Conservation (phyloP, 345 rosid species). For the Lepidium africanum region DNA sequence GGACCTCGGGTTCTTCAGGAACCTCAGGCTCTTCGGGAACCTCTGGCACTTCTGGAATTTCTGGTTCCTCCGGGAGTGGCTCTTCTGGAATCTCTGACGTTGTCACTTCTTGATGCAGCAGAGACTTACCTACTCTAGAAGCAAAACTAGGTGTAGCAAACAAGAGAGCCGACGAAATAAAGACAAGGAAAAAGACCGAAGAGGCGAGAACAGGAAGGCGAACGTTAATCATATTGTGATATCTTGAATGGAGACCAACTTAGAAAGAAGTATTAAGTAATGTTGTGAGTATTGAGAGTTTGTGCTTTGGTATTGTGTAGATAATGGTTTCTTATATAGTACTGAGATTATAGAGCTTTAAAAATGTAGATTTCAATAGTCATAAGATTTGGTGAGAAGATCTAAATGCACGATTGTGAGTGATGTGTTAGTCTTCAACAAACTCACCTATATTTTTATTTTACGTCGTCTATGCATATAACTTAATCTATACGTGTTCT, state of each 20-base stretch:
- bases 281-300: background rate
- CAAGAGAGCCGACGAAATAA: background rate
- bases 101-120: conserved; percentile 2
- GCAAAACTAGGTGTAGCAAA: conserved; percentile 6
- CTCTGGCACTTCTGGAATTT: conserved; percentile 4
- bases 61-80: background rate
- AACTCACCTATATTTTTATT: conserved; percentile 14
- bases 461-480: background rate
- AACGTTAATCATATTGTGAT: background rate
- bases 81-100: conserved; percentile 1
- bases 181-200: background rate
- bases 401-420: background rate
- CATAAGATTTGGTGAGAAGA: conserved; percentile 18
- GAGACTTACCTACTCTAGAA: conserved; percentile 16
- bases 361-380: background rate
- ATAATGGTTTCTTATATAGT: conserved; percentile 8
- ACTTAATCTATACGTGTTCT: background rate
- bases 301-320: background rate
- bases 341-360: background rate
- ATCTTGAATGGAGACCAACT: background rate
- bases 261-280: background rate
- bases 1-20: background rate
- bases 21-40: background rate
- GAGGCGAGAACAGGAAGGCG: conserved; percentile 11
- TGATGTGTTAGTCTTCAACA: conserved; percentile 19